Evolutionary conservation across 1,284 basidiomycete genomes (phyloP), one percentile per base, ranked within the genome.

Genomic region (Cryptococcus wingfieldii): DNA sequence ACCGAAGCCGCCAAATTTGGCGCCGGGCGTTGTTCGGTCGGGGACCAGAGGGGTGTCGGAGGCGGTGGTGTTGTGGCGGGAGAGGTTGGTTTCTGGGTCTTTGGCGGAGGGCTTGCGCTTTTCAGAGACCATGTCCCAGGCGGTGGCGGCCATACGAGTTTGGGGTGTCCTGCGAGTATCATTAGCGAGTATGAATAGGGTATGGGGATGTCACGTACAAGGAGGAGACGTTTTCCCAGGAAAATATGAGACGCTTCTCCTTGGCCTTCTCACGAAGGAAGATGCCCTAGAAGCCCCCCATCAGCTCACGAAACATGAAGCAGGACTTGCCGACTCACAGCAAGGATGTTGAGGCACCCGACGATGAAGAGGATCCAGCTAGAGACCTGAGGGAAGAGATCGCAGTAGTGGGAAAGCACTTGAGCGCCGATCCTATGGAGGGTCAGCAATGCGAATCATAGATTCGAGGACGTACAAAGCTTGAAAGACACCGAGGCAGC

Each of bases 361-460:
- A 93, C 71, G 47, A 89, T 80, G 78, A 94, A 93, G 63, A 94
- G 81, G 75, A 93, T 83, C 83, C 91, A 90, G 16, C 86, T 86
- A 1, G 88, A 81, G 55, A 91, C 88, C 64, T 91, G 85, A 1
- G 89, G 83, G 74, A 93, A 90, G 59, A 82, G 81, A 61, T 85
- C 81, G 54, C 88, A 85, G 66, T 85, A 85, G 74, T 90, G 89
- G 1, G 88, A 89, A 59, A 93, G 85, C 47, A 91, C 84, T 50
- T 86, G 84, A 0, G 87, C 86, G 18, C 87, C 87, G 63, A 91
- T 84, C 46, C 76, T 77, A 19, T 28, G 16, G 34, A 13, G 9
- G 28, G 10, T 47, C 37, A 51, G 41, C 23, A 28, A 18, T 12
- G 18, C 6, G 16, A 28, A 39, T 50, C 19, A 25, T n/a, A 28